phyloP scores from a whole-genome alignment of 805 yeast species.

The Metschnikowia gelsemii region DNA sequence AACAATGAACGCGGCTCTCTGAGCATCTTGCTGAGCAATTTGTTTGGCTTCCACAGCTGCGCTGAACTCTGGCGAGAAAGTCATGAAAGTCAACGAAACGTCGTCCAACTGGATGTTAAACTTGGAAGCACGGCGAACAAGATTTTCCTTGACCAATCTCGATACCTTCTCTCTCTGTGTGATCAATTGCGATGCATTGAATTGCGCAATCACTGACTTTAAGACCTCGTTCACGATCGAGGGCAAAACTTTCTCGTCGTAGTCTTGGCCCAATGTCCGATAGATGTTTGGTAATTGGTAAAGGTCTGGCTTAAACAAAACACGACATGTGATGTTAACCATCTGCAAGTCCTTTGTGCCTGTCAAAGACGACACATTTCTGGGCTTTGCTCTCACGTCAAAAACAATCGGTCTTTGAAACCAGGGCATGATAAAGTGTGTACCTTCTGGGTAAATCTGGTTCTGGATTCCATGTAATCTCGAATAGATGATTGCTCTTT shows the following conservation, averaged over 20 bases:
- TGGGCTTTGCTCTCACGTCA: slow-evolving; percentile 94
- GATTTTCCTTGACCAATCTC: slow-evolving; percentile 82
- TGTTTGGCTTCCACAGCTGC: slow-evolving; percentile 98
- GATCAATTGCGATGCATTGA: slow-evolving; percentile 95
- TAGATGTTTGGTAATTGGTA: slow-evolving; percentile 76
- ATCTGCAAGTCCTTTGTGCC: slow-evolving; percentile 98
- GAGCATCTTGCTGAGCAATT: slow-evolving; percentile 99
- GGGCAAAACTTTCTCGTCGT: slow-evolving; percentile 95
- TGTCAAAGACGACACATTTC: slow-evolving; percentile 89
- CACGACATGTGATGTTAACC: slow-evolving; percentile 99
- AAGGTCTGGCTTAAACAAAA: slow-evolving; percentile 84
- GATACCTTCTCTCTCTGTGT: slow-evolving; percentile 99
- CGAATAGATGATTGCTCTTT: slow-evolving; percentile 91
- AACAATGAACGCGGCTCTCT: slow-evolving; percentile 94
- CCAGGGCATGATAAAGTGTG: slow-evolving; percentile 95
- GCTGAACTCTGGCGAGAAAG: slow-evolving; percentile 96
- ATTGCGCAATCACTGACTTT: slow-evolving; percentile 96
- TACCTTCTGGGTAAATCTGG: slow-evolving; percentile 85
- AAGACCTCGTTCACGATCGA: slow-evolving; percentile 97
- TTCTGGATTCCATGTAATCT: slow-evolving; percentile 83
- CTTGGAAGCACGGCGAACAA: slow-evolving; percentile 85
- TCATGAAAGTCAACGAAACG: slow-evolving; percentile 94
- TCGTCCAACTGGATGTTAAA: slow-evolving; percentile 90
- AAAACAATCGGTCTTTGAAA: slow-evolving; percentile 84
- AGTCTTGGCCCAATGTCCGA: slow-evolving; percentile 91